Percentiles rank a stretch among this genome's conserved stretches.
Conservation (phyloP, 352 stramenopile species). For the Blastocystis sp. region DNA sequence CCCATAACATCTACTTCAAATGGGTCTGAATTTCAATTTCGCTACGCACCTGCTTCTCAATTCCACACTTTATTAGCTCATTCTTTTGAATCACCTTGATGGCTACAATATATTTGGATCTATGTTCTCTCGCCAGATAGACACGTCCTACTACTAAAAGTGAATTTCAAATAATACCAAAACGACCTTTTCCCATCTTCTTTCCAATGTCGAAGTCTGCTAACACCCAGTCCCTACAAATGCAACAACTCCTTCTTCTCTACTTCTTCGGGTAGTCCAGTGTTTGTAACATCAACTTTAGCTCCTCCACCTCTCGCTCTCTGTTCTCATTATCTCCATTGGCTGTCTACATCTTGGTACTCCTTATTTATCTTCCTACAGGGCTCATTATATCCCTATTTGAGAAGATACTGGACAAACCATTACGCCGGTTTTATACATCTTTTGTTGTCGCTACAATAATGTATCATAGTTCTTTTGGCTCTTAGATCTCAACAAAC, state of each 20-base stretch:
- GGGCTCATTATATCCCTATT: too few species aligned
- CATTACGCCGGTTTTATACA: not conserved
- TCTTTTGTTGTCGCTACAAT: not conserved
- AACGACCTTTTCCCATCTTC: conserved; percentile 94
- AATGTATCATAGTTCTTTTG: not conserved
- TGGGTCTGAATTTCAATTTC: conserved; percentile 99
- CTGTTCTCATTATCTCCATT: not conserved
- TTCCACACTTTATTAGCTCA: conserved; percentile 91
- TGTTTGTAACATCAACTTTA: conserved; percentile 22
- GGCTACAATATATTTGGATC: conserved; percentile 96
- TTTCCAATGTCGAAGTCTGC: conserved; percentile 98
- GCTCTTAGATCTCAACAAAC: conserved; percentile 22
- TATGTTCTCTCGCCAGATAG: conserved; percentile 94
- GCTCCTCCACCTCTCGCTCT: conserved; percentile 17
- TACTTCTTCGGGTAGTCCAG: conserved; percentile 61
- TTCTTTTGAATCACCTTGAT: conserved; percentile 97
- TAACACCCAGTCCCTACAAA: conserved; percentile 25
- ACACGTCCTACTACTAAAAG: conserved; percentile 73
- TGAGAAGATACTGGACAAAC: too few species aligned
- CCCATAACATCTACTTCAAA: conserved; percentile 74
- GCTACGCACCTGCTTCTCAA: conserved; percentile 94
- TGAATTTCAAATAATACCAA: conserved; percentile 77
- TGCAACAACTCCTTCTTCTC: not conserved
- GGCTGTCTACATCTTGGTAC: not conserved
- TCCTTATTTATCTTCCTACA: too few species aligned